Evolutionary conservation across 1,139 yeast genomes (phyloP), one percentile per base, ranked within the genome.

Genomic region (Candida mesenterica): DNA sequence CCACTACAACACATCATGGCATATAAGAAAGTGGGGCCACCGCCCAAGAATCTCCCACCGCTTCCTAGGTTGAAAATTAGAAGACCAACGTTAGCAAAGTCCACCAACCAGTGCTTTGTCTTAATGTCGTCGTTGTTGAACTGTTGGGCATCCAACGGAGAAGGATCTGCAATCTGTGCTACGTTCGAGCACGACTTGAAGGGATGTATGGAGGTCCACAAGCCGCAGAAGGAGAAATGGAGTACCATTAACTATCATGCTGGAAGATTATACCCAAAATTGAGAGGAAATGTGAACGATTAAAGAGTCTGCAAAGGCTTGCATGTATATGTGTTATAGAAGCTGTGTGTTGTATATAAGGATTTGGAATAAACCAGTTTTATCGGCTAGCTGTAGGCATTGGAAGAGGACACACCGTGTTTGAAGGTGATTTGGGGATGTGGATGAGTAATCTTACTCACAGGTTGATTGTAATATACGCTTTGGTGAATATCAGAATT

Each of bases 91-190:
- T 63, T 69, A 42, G 73, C 69, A 45, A 79, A 75, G 57, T 69
- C 68, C 61, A 79, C 63, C 60, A 80, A 85, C 47, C 81, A 86
- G 43, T 89, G 97, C 57, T 62, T 80, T 43, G 88, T 86, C 38
- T 68, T 84, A 45, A 85, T 90, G 92, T 81, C 94, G 5, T 82
- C 87, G 31, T 71, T 90, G 59, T 70, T 90, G 50, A 87, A 85
- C 68, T 90, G 97, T 62, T 90, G 97, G 97, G 95, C 97, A 4
- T 86, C 96, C 22, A 86, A 88, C 63, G 92, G 95, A 34, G 95
- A 88, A 60, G 92, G 92, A 40, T 71, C 83, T 15, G 64, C 72
- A 9, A 72, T 65, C 31, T 90, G 97, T 62, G 66, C 71, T 17
- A 69, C 68, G 7, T 65, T 85, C 39, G 95, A 83, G 52, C 62